These are phyloP conservation scores for Paraglomus brasilianum DNA, from an alignment of 192 early-diverging fungal species.

Conservation along the genomic window DNA sequence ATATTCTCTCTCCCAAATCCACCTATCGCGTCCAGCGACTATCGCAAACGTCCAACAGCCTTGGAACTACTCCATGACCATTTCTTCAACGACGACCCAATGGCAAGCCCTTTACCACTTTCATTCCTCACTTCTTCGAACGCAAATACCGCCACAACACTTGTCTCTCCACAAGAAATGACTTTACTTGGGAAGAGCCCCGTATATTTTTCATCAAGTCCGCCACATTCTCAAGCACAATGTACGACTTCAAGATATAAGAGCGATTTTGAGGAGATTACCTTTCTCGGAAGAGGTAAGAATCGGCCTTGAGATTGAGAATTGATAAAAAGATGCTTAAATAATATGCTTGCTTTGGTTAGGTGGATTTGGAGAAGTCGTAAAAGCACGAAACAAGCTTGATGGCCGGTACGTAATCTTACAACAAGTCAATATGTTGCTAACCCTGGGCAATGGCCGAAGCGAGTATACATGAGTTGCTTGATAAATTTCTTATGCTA, in stretches of 20 bases:
- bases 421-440: too few species aligned
- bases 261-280: conserved; percentile 76
- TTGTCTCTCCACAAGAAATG: conserved; percentile 32
- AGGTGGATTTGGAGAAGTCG: conserved; percentile 91
- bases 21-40: conserved; percentile 49
- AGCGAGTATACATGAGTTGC: conserved; percentile 2
- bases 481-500: not conserved
- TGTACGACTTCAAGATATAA: conserved; percentile 63
- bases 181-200: conserved; percentile 40
- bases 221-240: conserved; percentile 33
- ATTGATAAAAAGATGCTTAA: conserved; percentile 33
- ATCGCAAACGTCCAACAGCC: conserved; percentile 69
- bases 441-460: too few species aligned
- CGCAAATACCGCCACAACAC: conserved; percentile 30
- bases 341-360: conserved; percentile 42
- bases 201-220: conserved; percentile 34
- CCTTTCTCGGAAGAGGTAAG: conserved; percentile 62
- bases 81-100: conserved; percentile 56
- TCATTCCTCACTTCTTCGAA: conserved; percentile 32
- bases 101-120: conserved; percentile 27
- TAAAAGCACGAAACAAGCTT: conserved; percentile 86
- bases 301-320: not conserved
- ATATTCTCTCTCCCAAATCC: too few species aligned
- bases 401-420: conserved; percentile 50
- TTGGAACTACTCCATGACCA: conserved; percentile 71